Evolutionary conservation across 2,329 filamentous ascomycete species (phyloP).

Genomic region (Beauveria australis): DNA sequence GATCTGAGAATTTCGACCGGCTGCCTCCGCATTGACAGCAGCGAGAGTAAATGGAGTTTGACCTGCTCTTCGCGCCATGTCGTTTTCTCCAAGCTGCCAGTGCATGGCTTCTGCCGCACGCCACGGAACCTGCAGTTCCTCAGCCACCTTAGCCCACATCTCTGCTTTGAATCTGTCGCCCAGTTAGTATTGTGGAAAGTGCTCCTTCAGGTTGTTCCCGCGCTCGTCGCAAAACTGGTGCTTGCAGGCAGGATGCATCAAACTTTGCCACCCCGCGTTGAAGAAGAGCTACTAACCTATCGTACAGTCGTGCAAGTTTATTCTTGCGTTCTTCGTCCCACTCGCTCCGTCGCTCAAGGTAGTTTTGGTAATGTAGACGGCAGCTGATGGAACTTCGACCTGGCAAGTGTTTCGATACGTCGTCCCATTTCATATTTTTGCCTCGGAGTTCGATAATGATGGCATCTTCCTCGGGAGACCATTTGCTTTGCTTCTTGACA

Average conservation of each 20-base stretch:
- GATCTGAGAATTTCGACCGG: constrained; percentile 30
- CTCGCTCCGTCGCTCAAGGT: constrained; percentile 82
- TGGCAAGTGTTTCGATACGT: constrained; percentile 85
- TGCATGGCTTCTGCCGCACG: constrained; percentile 95
- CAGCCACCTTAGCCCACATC: constrained; percentile 95
- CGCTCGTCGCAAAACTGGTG: background rate
- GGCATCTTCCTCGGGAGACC: constrained; percentile 89
- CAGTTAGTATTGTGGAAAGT: background rate
- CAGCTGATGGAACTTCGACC: constrained; percentile 92
- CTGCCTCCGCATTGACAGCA: constrained; percentile 39
- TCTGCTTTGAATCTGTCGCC: constrained; percentile 78
- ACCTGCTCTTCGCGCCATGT: constrained; percentile 89
- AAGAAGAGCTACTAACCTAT: constrained; percentile 57
- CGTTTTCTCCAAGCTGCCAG: constrained; percentile 87
- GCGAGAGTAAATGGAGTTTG: constrained; percentile 76
- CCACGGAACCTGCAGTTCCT: constrained; percentile 94
- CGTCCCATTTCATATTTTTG: constrained; percentile 96
- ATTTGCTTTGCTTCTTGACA: constrained; percentile 93
- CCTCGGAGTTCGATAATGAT: constrained; percentile 86
- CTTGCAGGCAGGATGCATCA: constrained; percentile 14
- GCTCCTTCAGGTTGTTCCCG: background rate
- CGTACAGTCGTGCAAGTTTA: constrained; percentile 87
- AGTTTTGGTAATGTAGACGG: constrained; percentile 93
- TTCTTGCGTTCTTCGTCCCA: constrained; percentile 99
- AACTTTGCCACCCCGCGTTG: background rate